These are phyloP conservation scores for Nicotiana sylvestris DNA, from an alignment of 257 asterid species.

Conservation along the genomic window DNA sequence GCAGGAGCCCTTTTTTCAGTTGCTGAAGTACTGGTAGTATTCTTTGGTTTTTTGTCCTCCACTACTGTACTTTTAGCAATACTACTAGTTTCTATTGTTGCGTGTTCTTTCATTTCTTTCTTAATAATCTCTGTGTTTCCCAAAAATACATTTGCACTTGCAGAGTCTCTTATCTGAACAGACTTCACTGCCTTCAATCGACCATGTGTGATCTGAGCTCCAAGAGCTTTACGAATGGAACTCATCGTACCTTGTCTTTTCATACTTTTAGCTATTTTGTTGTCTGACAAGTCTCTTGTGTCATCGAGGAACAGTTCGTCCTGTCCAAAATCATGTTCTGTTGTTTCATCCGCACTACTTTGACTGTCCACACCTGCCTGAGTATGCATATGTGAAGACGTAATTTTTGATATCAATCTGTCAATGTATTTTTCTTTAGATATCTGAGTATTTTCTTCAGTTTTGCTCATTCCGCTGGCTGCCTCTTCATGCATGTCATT, in stretches of 20 bases:
- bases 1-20: conserved; percentile 11
- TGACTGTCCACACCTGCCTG: conserved; percentile 8
- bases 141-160: conserved; percentile 24
- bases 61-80: conserved; percentile 3
- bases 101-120: conserved; percentile 35
- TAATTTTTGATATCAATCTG: conserved; percentile 15
- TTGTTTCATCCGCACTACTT: neutral
- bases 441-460: conserved; percentile 10
- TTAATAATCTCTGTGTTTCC: conserved; percentile 22
- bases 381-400: conserved; percentile 12
- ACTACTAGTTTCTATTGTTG: conserved; percentile 24
- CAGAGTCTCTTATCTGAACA: conserved; percentile 30
- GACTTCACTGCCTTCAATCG: conserved; percentile 55
- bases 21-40: neutral
- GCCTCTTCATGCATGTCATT: conserved; percentile 2
- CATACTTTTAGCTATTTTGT: conserved; percentile 20
- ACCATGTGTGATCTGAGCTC: conserved; percentile 40
- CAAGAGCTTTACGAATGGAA: conserved; percentile 31
- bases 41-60: conserved; percentile 6
- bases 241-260: conserved; percentile 40
- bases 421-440: conserved; percentile 12
- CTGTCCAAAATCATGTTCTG: conserved; percentile 11
- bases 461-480: conserved; percentile 5
- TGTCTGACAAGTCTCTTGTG: conserved; percentile 12
- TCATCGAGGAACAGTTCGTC: conserved; percentile 32